Evolutionary conservation across 1,284 basidiomycete species (phyloP).

Genomic region (Melampsora larici-populina): DNA sequence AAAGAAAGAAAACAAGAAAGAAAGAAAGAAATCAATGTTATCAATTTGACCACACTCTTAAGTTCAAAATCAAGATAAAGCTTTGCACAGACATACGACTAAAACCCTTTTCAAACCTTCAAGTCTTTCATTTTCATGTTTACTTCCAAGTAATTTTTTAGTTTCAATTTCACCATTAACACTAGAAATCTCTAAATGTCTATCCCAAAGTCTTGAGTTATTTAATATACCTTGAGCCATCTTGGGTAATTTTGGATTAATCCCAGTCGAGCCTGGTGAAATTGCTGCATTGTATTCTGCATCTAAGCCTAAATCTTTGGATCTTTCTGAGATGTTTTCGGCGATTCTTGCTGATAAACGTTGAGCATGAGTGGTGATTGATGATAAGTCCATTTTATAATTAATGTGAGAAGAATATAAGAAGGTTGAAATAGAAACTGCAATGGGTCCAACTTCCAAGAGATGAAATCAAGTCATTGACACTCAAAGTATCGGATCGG

Average conservation of each 20-base stretch:
- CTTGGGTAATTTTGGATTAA: constrained; percentile 34
- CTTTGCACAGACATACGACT: constrained; percentile 60
- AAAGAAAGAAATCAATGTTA: background rate
- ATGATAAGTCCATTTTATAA: constrained; percentile 34
- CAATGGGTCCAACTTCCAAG: too few relatives aligned
- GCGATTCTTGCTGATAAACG: constrained; percentile 37
- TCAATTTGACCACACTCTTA: background rate
- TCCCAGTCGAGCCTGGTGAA: constrained; percentile 18
- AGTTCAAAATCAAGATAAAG: background rate
- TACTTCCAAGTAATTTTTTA: constrained; percentile 76
- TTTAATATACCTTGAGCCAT: constrained; percentile 33
- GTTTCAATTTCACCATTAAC: constrained; percentile 60
- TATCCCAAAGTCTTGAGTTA: constrained; percentile 29
- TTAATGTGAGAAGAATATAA: too few relatives aligned
- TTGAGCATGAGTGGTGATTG: constrained; percentile 38
- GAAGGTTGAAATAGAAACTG: too few relatives aligned
- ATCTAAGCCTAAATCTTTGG: constrained; percentile 40
- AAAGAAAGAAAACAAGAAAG: constrained; percentile 36
- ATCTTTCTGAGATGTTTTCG: constrained; percentile 37
- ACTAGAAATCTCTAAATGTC: constrained; percentile 24
- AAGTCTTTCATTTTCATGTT: constrained; percentile 78
- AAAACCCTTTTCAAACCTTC: constrained; percentile 91
- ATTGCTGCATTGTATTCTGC: constrained; percentile 26
- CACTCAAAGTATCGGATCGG: too few relatives aligned
- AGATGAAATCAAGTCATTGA: too few relatives aligned